A percentile compares a stretch with the other conserved stretches of the same genome.
These are phyloP conservation scores for Fagus crenata DNA, from an alignment of 306 rosid genomes.

Conservation along the genomic window DNA sequence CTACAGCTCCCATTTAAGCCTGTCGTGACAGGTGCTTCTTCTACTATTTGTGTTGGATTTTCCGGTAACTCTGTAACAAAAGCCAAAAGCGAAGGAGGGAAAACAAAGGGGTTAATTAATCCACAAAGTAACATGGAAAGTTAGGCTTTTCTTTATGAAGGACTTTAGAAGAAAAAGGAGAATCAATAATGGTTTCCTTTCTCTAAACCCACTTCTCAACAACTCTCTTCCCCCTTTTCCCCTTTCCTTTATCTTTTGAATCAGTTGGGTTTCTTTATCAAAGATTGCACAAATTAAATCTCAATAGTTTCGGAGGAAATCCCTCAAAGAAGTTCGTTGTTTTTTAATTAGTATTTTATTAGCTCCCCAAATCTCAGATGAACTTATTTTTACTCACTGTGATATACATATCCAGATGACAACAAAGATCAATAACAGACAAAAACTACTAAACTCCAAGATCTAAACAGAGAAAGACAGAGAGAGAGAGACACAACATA, in stretches of 20 bases:
- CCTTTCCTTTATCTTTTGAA: constrained; percentile 51
- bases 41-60: constrained; percentile 42
- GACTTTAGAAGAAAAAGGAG: constrained; percentile 44
- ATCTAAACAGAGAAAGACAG: constrained; percentile 14
- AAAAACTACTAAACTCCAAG: constrained; percentile 70
- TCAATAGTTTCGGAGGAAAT: constrained; percentile 26
- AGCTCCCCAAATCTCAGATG: constrained; percentile 38
- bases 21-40: constrained; percentile 43
- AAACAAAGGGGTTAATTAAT: constrained; percentile 35
- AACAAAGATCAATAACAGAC: constrained; percentile 61
- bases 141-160: constrained; percentile 32
- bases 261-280: constrained; percentile 39
- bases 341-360: constrained; percentile 36
- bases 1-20: constrained; percentile 50
- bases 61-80: constrained; percentile 45
- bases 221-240: constrained; percentile 26
- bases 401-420: constrained; percentile 32
- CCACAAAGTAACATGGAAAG: constrained; percentile 32
- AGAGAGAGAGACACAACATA: constrained; percentile 17
- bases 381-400: constrained; percentile 22
- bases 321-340: constrained; percentile 21
- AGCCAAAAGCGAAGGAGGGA: constrained; percentile 4
- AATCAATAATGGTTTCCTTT: constrained; percentile 48
- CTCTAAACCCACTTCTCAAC: constrained; percentile 31
- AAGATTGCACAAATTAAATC: constrained; percentile 37